Conservation (phyloP, 139 green algal species). For the Desmodesmus armatus region DNA sequence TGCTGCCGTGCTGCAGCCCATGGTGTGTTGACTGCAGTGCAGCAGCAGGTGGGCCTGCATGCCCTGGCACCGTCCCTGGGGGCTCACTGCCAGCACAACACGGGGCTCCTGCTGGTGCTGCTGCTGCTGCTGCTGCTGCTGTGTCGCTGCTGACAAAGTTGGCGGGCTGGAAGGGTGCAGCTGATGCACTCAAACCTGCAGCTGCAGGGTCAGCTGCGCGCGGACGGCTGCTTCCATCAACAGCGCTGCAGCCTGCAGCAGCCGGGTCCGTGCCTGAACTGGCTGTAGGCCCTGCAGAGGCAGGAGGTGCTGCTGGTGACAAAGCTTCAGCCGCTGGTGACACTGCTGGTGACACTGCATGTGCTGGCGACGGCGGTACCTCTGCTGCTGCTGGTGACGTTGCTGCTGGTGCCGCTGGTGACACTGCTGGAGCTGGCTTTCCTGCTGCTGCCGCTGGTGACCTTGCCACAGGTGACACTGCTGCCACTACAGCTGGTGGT, state of each 20-base stretch:
- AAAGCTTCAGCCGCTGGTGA: neutral
- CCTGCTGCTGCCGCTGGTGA: neutral
- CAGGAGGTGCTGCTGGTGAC: neutral
- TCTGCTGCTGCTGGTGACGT: neutral
- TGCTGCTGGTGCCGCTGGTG: slow-evolving; percentile 9
- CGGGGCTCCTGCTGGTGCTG: neutral
- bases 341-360: neutral
- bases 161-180: neutral
- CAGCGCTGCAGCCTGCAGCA: neutral
- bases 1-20: no score
- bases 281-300: no score
- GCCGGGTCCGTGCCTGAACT: no score
- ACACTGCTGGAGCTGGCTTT: neutral
- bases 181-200: neutral
- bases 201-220: neutral
- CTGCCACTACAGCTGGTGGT: neutral
- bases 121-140: neutral
- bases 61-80: no score
- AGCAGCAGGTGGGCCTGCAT: no score
- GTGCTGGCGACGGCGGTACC: neutral
- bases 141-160: neutral
- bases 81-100: neutral
- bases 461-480: neutral
- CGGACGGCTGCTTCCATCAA: neutral
- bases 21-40: no score